A percentile compares a stretch with the other conserved stretches of the same genome.
Evolutionary conservation across 495 filamentous ascomycete genomes (phyloP).

Genomic region (Tuber borchii): DNA sequence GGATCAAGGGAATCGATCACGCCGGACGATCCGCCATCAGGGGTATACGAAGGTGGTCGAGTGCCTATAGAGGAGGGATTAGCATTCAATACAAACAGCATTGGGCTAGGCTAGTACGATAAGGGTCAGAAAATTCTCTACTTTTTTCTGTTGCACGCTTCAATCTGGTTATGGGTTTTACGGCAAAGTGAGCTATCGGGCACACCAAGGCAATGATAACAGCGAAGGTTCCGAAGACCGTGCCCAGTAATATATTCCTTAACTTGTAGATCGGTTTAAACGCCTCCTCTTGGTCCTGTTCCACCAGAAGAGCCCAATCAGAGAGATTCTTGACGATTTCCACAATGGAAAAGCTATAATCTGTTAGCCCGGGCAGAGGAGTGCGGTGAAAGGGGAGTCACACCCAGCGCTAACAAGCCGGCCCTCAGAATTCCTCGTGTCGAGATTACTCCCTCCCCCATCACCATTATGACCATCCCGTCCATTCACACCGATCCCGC

Average conservation of each 20-base stretch:
- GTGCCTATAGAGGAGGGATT: conserved; percentile 23
- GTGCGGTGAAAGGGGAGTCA: conserved; percentile 45
- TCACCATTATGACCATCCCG: conserved; percentile 34
- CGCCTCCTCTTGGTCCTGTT: conserved; percentile 66
- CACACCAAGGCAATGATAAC: conserved; percentile 60
- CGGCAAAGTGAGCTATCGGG: conserved; percentile 70
- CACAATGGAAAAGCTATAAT: conserved; percentile 27
- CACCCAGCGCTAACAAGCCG: conserved; percentile 54
- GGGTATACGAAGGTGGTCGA: conserved; percentile 35
- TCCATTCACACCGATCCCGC: conserved; percentile 19
- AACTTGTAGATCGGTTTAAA: conserved; percentile 66
- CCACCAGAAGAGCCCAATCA: conserved; percentile 75
- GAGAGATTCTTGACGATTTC: conserved; percentile 47
- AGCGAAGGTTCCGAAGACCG: conserved; percentile 75
- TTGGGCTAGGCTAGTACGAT: neutral
- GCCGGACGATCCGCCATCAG: conserved; percentile 21
- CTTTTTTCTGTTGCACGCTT: conserved; percentile 72
- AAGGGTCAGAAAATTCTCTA: conserved; percentile 41
- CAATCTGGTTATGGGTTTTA: conserved; percentile 70
- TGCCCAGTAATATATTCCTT: conserved; percentile 69
- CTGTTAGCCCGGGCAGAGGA: conserved; percentile 10
- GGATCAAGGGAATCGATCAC: conserved; percentile 19
- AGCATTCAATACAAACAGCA: neutral
- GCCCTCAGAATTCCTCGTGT: conserved; percentile 52
- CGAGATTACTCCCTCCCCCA: conserved; percentile 34